Evolutionary conservation across 768 basidiomycete genomes (phyloP), one percentile per base, ranked within the genome.

Genomic region (Leucocoprinus sp.): DNA sequence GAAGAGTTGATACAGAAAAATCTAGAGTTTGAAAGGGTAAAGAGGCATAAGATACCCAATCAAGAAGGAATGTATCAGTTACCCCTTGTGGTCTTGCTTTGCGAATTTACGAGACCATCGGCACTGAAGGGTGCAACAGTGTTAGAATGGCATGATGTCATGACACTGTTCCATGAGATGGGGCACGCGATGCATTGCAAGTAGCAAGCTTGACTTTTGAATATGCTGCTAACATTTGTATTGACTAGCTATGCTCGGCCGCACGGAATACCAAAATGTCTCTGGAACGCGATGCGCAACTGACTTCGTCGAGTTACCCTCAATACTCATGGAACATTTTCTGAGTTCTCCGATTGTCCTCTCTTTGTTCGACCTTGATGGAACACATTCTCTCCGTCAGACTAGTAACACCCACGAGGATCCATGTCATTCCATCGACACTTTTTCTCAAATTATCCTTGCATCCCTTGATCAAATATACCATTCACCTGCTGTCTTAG

Each of bases 121-220:
- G 50, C 72, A 14, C 63, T 72, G n/a, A 64, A 70, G 9, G 84
- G 82, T 0, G 75, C 88, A 4, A 82, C 89, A 0, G 63, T 83
- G 40, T 65, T 99, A 17, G 80, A 83, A 46, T 98, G 93, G 93
- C 84, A 86, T 54, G 93, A 98, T 54, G 89, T 97, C 7, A 71
- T 86, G 59, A 98, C 95, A 2, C 67, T 98, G 18, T 96, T 93
- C 66, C 96, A 99, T 56, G 96, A 99, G 66, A 96, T 98, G 92
- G 96, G 96, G 0, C 96, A 99, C 65, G 96, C 96, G 8, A 92
- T 99, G 78, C 96, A 99, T 60, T 99, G 96, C 97, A 57, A 72
- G 92, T 72, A 8, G 9, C 33, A 42, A 17, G 37, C 41, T 42
- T 43, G 26, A 21, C 18, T 27, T 23, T 21, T 8, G 21, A 3